A percentile compares a stretch with the other conserved stretches of the same genome.
Evolutionary conservation across 495 filamentous ascomycete species (phyloP).

Genomic region (Podospora didyma): DNA sequence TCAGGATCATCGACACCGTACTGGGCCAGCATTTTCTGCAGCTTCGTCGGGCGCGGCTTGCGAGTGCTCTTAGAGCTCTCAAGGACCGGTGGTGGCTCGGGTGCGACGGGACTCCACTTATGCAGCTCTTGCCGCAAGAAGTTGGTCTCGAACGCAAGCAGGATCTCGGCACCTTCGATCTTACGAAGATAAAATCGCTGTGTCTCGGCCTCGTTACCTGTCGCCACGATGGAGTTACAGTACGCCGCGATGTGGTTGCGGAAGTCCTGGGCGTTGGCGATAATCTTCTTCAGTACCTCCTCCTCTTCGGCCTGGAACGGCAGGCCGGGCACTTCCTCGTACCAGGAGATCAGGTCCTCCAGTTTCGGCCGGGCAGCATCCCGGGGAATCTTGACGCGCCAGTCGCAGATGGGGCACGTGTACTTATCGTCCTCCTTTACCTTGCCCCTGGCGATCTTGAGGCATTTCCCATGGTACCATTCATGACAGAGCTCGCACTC

Average conservation of each 20-base stretch:
- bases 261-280: constrained; percentile 79
- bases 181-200: constrained; percentile 98
- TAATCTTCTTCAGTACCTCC: constrained; percentile 74
- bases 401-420: constrained; percentile 97
- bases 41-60: constrained; percentile 94
- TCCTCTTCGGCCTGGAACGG: constrained; percentile 98
- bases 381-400: constrained; percentile 95
- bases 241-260: constrained; percentile 74
- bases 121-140: constrained; percentile 96
- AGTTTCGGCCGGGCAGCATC: constrained; percentile 95
- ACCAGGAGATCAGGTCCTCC: constrained; percentile 86
- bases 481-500: constrained; percentile 98
- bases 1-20: constrained; percentile 84
- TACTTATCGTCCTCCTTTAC: constrained; percentile 98
- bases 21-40: constrained; percentile 90
- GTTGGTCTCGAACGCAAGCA: constrained; percentile 89
- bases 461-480: constrained; percentile 98
- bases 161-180: constrained; percentile 95
- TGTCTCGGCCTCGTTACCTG: constrained; percentile 77
- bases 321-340: constrained; percentile 72
- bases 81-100: constrained; percentile 74
- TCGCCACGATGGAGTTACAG: constrained; percentile 76
- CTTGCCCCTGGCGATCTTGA: constrained; percentile 96
- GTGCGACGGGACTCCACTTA: constrained; percentile 91
- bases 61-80: constrained; percentile 88